Base-by-base conservation (phyloP, 2,329 filamentous ascomycete genomes). In the Cercospora sp. region DNA sequence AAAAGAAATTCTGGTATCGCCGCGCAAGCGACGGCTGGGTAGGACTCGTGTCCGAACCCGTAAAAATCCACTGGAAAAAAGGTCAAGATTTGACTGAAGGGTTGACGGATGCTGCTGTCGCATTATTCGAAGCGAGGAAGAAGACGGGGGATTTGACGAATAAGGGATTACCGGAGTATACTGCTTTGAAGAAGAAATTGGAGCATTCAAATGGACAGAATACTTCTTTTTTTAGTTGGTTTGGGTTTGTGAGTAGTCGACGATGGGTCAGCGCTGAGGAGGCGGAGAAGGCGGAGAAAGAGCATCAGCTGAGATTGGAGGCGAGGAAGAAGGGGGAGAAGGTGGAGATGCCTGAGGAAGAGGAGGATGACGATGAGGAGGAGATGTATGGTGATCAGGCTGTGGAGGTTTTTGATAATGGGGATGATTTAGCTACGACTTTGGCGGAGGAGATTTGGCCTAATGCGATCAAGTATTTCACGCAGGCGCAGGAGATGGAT, bases 1-100 rank as follows among this genome's bases (percentile, higher is more conserved):
- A 94, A 82, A 98, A 98, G 89, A 92, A 91, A 78, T 97, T 98
- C 82, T 94, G 90, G 87, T 93, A 90, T 85, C 89, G 94, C 72
- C 86, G 86, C 78, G 84, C 86, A 68, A 86, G 85, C 77, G 86
- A 90, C 77, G 85, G 87, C 75, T 93, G 88, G 87, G 84, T 86
- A 39, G 92, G 92, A 39, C 86, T 96, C 36, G 92, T 97, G 66
- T 94, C 90, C 26, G 93, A 96, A 83, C 94, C 94, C 5, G 92
- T 97, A 72, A 86, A 89, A 73, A 94, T 98, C 80, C 85, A 89
- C 77, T 96, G 93, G 93, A 86, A 87, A 75, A 80, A 83, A 72
- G 91, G 87, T 76, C 91, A 91, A 83, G 94, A 98, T 80, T 82
- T 94, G 75, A 97, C 93, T 42, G 85, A 87, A 65, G 94, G 94